phyloP scores from a whole-genome alignment of 140 eudicot genomes.

The Bidens hawaiensis region DNA sequence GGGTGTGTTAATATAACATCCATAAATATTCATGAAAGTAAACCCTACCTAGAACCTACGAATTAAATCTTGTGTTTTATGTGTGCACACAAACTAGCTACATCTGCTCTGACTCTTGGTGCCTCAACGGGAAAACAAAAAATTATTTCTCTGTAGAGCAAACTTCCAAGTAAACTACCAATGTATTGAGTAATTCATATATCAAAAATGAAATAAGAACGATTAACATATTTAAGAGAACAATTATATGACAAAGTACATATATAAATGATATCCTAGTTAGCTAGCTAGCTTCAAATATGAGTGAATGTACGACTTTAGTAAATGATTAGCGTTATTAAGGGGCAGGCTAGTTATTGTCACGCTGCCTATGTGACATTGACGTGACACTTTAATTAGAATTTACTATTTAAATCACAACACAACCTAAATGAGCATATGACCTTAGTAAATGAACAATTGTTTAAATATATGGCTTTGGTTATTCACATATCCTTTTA shows the following conservation, averaged over 20 bases:
- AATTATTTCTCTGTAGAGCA: no score
- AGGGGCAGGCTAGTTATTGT: no score
- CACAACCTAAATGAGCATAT: no score
- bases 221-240: not conserved
- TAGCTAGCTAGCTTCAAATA: not conserved
- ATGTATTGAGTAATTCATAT: not conserved
- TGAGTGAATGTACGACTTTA: no score
- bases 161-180: no score
- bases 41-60: slow-evolving; percentile 8
- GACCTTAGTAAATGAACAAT: not conserved
- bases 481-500: no score
- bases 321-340: no score
- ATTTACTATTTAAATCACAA: no score
- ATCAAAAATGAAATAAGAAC: not conserved
- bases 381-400: no score
- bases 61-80: not conserved
- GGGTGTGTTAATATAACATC: no score
- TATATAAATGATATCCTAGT: not conserved
- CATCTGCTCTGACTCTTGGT: slow-evolving; percentile 2
- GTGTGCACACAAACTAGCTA: slow-evolving; percentile 8
- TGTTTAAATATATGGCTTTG: no score
- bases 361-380: no score
- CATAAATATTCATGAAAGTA: slow-evolving; percentile 19
- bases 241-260: slow-evolving; percentile 22
- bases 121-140: not conserved